These are phyloP conservation scores for Pleurotus tuoliensis DNA, from an alignment of 768 basidiomycete genomes.

Conservation along the genomic window DNA sequence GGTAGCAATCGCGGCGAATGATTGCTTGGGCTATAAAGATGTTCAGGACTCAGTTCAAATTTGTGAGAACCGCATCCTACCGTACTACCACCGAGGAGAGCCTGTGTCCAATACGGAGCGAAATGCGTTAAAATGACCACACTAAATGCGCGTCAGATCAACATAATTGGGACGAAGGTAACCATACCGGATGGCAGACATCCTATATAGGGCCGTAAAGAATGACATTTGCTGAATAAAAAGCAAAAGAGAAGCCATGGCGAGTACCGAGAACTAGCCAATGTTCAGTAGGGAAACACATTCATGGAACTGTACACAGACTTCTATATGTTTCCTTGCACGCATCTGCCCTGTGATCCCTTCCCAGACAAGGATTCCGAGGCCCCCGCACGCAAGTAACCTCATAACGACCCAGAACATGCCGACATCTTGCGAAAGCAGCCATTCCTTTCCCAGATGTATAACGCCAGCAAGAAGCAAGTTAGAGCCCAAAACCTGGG, in stretches of 20 bases:
- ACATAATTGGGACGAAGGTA: not conserved
- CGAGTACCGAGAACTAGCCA: slow-evolving; percentile 66
- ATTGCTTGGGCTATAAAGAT: slow-evolving; percentile 43
- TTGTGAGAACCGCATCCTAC: slow-evolving; percentile 28
- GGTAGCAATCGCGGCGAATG: slow-evolving; percentile 41
- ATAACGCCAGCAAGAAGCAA: slow-evolving; percentile 59
- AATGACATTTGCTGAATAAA: slow-evolving; percentile 68
- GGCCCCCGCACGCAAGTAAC: slow-evolving; percentile 67
- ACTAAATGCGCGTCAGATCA: slow-evolving; percentile 28
- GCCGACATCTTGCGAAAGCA: slow-evolving; percentile 63
- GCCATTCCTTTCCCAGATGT: slow-evolving; percentile 62
- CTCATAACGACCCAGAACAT: slow-evolving; percentile 77
- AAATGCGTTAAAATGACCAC: slow-evolving; percentile 69
- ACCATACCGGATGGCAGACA: slow-evolving; percentile 63
- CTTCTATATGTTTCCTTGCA: slow-evolving; percentile 52
- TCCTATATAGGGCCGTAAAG: slow-evolving; percentile 63
- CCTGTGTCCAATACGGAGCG: slow-evolving; percentile 61
- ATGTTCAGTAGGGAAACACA: not conserved
- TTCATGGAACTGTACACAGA: slow-evolving; percentile 24
- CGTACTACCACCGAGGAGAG: slow-evolving; percentile 43
- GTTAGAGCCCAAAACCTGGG: slow-evolving; percentile 58
- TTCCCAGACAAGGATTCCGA: slow-evolving; percentile 63
- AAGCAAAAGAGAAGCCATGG: slow-evolving; percentile 59
- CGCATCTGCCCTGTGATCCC: slow-evolving; percentile 50
- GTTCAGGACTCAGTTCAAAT: not conserved